Evolutionary conservation across 208 protist genomes (phyloP).

Genomic region (Leishmania guyanensis): DNA sequence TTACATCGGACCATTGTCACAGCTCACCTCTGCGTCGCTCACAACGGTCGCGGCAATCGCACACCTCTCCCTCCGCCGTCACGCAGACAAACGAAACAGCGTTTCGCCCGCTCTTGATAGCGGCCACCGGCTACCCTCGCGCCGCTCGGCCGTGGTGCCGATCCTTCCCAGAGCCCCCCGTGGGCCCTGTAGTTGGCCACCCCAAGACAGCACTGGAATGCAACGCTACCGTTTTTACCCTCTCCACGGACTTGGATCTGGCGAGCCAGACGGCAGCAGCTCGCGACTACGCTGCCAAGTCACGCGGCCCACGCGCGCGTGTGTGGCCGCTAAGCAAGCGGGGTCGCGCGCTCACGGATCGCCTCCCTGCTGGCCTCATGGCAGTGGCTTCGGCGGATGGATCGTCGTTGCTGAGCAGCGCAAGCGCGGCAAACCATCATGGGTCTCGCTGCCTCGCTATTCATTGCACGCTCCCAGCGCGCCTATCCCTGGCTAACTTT

Average conservation of each 20-base stretch:
- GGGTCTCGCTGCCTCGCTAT: constrained; percentile 53
- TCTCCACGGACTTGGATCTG: constrained; percentile 45
- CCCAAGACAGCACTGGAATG: not conserved
- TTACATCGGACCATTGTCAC: not conserved
- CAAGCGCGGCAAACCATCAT: not conserved
- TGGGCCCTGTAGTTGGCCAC: not conserved
- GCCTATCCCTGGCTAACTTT: constrained; percentile 46
- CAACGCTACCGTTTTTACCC: constrained; percentile 12
- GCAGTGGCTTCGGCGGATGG: constrained; percentile 30
- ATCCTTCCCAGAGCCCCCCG: constrained; percentile 48
- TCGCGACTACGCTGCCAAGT: constrained; percentile 41
- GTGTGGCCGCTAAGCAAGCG: constrained; percentile 67
- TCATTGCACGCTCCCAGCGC: constrained; percentile 66
- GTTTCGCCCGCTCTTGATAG: constrained; percentile 43
- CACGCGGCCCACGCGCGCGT: constrained; percentile 33
- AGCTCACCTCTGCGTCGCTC: not conserved
- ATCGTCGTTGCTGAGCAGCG: constrained; percentile 13
- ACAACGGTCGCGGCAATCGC: not conserved
- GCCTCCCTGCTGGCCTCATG: constrained; percentile 67
- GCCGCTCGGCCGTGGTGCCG: constrained; percentile 55
- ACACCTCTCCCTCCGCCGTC: not conserved
- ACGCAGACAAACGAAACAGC: constrained; percentile 1
- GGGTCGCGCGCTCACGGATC: constrained; percentile 61
- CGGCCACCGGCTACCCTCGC: constrained; percentile 32
- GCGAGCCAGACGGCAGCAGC: constrained; percentile 20